Evolutionary conservation across 352 stramenopile genomes (phyloP).

Genomic region (Pythium rhizo-oryzae): DNA sequence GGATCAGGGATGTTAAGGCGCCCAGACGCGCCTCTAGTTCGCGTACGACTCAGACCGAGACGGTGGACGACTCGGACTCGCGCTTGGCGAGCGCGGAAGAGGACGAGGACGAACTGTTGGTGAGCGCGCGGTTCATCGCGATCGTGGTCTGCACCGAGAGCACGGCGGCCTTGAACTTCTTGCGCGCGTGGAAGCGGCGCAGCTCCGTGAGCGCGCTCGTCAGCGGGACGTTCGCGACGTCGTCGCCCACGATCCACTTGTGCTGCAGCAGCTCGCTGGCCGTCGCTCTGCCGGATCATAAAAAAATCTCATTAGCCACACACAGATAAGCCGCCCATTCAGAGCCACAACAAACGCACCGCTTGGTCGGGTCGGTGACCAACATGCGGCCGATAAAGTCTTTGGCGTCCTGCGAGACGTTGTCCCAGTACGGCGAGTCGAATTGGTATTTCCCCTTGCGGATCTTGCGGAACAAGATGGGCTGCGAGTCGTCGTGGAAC

Average conservation of each 20-base stretch:
- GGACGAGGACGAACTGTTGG: constrained; percentile 12
- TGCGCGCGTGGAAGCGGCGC: constrained; percentile 78
- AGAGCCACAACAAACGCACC: constrained; percentile 31
- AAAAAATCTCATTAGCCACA: constrained; percentile 10
- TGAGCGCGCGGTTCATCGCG: constrained; percentile 77
- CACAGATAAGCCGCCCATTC: background rate
- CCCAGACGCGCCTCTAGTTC: background rate
- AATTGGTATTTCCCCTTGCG: constrained; percentile 93
- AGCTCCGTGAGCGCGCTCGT: constrained; percentile 77
- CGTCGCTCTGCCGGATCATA: constrained; percentile 36
- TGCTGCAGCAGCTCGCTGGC: constrained; percentile 66
- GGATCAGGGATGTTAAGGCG: background rate
- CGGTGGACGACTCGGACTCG: constrained; percentile 21
- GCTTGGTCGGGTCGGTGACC: constrained; percentile 76
- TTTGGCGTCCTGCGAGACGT: constrained; percentile 93
- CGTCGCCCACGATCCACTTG: constrained; percentile 68
- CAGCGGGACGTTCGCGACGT: constrained; percentile 75
- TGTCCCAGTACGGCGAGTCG: constrained; percentile 95
- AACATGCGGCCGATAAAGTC: constrained; percentile 91
- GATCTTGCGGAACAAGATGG: constrained; percentile 91
- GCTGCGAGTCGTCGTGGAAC: constrained; percentile 95
- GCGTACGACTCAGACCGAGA: constrained; percentile 17
- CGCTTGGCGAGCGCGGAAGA: constrained; percentile 10
- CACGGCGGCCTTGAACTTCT: constrained; percentile 85
- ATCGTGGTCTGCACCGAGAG: constrained; percentile 81